phyloP scores from a whole-genome alignment of 768 basidiomycete species.

The Panus rudis region DNA sequence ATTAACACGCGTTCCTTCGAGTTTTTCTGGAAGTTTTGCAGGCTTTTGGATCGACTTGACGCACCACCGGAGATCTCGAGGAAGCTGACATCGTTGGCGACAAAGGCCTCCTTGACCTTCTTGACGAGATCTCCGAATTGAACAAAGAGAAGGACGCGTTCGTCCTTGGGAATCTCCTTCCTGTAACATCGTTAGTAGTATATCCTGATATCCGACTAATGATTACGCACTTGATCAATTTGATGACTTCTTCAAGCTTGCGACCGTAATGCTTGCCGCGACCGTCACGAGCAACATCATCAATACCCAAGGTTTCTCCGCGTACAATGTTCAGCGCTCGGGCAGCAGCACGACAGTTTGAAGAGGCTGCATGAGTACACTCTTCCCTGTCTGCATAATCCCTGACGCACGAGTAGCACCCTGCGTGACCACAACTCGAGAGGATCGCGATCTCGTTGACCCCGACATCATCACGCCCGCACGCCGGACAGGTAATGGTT shows the following conservation, averaged over 20 bases:
- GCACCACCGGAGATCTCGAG: conserved; percentile 79
- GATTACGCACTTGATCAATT: conserved; percentile 59
- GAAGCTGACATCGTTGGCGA: conserved; percentile 62
- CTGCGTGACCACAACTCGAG: conserved; percentile 89
- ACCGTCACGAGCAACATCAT: conserved; percentile 68
- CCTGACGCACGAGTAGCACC: conserved; percentile 70
- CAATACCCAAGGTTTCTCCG: conserved; percentile 70
- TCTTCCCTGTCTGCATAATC: conserved; percentile 69
- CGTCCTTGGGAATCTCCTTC: conserved; percentile 60
- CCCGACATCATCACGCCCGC: conserved; percentile 47
- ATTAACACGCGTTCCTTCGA: conserved; percentile 75
- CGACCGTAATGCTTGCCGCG: conserved; percentile 72
- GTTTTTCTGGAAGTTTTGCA: conserved; percentile 81
- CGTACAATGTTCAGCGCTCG: conserved; percentile 78
- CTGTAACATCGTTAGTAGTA: conserved; percentile 28
- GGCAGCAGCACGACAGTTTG: conserved; percentile 73
- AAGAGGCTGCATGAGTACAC: conserved; percentile 68
- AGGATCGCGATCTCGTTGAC: conserved; percentile 73
- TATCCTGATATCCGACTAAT: neutral
- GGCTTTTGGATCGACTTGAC: conserved; percentile 67
- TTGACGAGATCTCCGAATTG: conserved; percentile 92
- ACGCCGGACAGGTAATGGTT: conserved; percentile 55
- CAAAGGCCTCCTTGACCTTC: conserved; percentile 82
- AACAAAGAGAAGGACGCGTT: conserved; percentile 89
- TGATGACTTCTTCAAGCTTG: conserved; percentile 73